Evolutionary conservation across 106 monocot genomes (phyloP).

Genomic region (Apostasia ramifera): DNA sequence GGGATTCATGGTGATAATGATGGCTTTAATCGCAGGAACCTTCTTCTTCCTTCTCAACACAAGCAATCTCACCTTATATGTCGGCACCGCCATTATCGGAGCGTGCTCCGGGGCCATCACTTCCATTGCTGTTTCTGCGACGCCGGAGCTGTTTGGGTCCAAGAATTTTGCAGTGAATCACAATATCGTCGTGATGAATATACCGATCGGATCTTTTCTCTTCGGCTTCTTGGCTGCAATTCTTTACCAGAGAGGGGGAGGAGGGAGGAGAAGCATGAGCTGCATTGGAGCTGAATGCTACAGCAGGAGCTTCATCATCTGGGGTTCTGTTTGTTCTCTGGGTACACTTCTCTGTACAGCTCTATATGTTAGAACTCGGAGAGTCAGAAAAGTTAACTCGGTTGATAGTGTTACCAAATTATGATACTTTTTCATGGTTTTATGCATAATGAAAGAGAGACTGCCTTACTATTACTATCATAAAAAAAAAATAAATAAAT

Average conservation of each 20-base stretch:
- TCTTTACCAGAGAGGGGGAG: conserved; percentile 38
- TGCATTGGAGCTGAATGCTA: conserved; percentile 53
- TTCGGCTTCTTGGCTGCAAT: conserved; percentile 64
- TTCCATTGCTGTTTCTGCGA: conserved; percentile 48
- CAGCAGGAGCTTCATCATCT: conserved; percentile 37
- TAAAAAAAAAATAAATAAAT: too few species aligned
- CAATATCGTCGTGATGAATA: conserved; percentile 70
- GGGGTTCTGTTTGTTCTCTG: conserved; percentile 45
- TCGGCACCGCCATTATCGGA: conserved; percentile 50
- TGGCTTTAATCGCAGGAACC: conserved; percentile 43
- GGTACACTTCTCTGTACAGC: conserved; percentile 32
- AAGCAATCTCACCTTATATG: conserved; percentile 27
- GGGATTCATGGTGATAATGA: conserved; percentile 40
- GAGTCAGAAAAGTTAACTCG: background rate
- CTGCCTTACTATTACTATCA: too few species aligned
- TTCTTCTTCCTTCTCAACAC: conserved; percentile 46
- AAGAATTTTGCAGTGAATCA: conserved; percentile 66
- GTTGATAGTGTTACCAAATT: background rate
- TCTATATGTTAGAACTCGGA: conserved; percentile 31
- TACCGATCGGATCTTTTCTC: conserved; percentile 71
- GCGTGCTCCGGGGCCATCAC: conserved; percentile 54
- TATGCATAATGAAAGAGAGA: too few species aligned
- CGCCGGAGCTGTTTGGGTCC: conserved; percentile 64
- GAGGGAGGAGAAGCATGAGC: background rate
- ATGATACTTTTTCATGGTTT: too few species aligned